These are phyloP conservation scores for Henckelia pumila DNA, from an alignment of 257 asterid genomes.

Conservation along the genomic window DNA sequence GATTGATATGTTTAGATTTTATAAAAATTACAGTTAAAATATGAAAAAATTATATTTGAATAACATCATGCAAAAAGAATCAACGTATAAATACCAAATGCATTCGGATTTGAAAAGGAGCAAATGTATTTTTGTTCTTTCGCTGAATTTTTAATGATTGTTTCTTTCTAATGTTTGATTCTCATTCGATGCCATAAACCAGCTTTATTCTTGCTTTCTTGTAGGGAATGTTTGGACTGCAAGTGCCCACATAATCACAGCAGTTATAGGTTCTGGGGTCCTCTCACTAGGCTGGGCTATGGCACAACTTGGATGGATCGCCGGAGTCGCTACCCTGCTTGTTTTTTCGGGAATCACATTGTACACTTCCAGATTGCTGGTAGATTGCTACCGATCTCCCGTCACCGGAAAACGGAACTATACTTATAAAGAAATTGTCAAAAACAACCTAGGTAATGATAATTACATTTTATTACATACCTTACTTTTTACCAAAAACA, in stretches of 20 bases:
- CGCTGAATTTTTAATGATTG: no score
- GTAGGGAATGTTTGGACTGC: slow-evolving; percentile 64
- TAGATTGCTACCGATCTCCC: slow-evolving; percentile 62
- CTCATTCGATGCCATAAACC: no score
- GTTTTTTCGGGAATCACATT: slow-evolving; percentile 51
- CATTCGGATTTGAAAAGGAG: no score
- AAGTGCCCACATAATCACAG: slow-evolving; percentile 72
- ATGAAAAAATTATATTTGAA: no score
- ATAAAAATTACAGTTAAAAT: no score
- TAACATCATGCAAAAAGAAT: no score
- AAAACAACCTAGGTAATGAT: slow-evolving; percentile 47
- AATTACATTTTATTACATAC: no score
- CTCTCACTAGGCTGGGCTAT: slow-evolving; percentile 74
- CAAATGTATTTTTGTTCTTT: no score
- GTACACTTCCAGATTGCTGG: slow-evolving; percentile 50
- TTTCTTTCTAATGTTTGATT: no score
- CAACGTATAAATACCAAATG: no score
- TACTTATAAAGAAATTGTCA: slow-evolving; percentile 68
- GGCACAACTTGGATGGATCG: slow-evolving; percentile 80
- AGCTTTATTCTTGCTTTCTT: slow-evolving; percentile 10
- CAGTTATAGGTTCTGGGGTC: slow-evolving; percentile 71
- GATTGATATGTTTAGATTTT: not conserved
- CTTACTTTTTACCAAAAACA: not conserved
- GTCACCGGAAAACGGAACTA: slow-evolving; percentile 55
- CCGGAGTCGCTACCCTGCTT: slow-evolving; percentile 46